A percentile compares a stretch with the other conserved stretches of the same genome.
phyloP scores from a whole-genome alignment of 2,329 filamentous ascomycete genomes.

The Dactylellina sp. region DNA sequence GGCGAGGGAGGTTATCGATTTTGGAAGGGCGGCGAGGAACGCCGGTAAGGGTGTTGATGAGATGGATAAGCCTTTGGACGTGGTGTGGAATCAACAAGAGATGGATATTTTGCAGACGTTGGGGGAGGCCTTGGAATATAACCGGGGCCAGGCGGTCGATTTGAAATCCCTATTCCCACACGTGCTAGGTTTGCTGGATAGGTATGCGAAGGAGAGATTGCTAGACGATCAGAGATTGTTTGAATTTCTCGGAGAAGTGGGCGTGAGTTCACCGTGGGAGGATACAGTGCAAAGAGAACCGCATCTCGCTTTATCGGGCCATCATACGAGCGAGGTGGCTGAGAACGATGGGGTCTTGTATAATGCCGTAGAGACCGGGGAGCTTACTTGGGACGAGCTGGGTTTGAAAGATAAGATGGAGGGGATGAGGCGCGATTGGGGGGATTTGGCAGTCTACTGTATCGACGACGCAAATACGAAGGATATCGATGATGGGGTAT shows the following conservation, averaged over 20 bases:
- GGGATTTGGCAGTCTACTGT: slow-evolving; percentile 74
- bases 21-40: slow-evolving; percentile 67
- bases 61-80: slow-evolving; percentile 42
- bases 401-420: slow-evolving; percentile 67
- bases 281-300: slow-evolving; percentile 73
- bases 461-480: slow-evolving; percentile 76
- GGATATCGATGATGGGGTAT: slow-evolving; percentile 84
- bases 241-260: slow-evolving; percentile 80
- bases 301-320: slow-evolving; percentile 65
- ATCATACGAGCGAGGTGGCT: slow-evolving; percentile 40
- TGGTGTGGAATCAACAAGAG: slow-evolving; percentile 68
- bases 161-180: slow-evolving; percentile 73
- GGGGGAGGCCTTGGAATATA: slow-evolving; percentile 74
- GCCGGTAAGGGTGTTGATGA: slow-evolving; percentile 59
- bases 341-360: slow-evolving; percentile 32
- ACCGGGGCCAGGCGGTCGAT: slow-evolving; percentile 68
- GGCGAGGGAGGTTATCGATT: slow-evolving; percentile 68
- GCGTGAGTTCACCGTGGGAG: slow-evolving; percentile 77
- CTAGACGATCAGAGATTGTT: slow-evolving; percentile 68
- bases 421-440: slow-evolving; percentile 71
- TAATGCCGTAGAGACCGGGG: slow-evolving; percentile 45
- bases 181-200: slow-evolving; percentile 72
- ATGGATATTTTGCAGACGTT: slow-evolving; percentile 74
- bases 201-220: slow-evolving; percentile 70
- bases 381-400: slow-evolving; percentile 61